Conservation (phyloP, 1,284 basidiomycete species). For the Sphaerobolus stellatus region DNA sequence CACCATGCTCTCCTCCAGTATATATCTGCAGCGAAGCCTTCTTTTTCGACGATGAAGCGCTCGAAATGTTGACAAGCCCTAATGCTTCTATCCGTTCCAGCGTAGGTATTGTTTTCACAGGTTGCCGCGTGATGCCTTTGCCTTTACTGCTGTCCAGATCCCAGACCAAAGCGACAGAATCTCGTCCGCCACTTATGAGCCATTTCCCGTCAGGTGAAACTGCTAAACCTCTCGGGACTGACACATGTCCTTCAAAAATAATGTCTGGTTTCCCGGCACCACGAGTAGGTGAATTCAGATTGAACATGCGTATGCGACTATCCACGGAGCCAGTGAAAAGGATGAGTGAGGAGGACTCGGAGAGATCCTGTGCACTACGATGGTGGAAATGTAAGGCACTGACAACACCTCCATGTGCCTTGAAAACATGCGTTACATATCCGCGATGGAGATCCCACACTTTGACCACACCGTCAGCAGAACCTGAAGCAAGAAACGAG, state of each 20-base stretch:
- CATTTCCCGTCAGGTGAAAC: slow-evolving; percentile 83
- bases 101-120: slow-evolving; percentile 83
- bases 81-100: slow-evolving; percentile 84
- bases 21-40: slow-evolving; percentile 57
- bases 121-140: slow-evolving; percentile 44
- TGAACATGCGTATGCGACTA: slow-evolving; percentile 86
- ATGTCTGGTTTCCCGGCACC: slow-evolving; percentile 67
- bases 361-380: slow-evolving; percentile 49
- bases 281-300: slow-evolving; percentile 61
- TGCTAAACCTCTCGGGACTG: slow-evolving; percentile 85
- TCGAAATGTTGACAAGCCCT: slow-evolving; percentile 52
- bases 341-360: slow-evolving; percentile 19
- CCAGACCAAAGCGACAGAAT: slow-evolving; percentile 91
- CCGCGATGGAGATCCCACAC: slow-evolving; percentile 92
- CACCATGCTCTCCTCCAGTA: slow-evolving; percentile 87
- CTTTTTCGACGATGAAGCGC: slow-evolving; percentile 32
- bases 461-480: slow-evolving; percentile 94
- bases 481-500: slow-evolving; percentile 90
- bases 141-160: slow-evolving; percentile 50
- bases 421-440: slow-evolving; percentile 92
- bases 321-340: slow-evolving; percentile 90
- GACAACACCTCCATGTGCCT: slow-evolving; percentile 95
- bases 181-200: slow-evolving; percentile 86
- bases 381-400: slow-evolving; percentile 85
- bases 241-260: slow-evolving; percentile 88